phyloP scores from a whole-genome alignment of 352 stramenopile species.

The Halophytophthora batemanensis region DNA sequence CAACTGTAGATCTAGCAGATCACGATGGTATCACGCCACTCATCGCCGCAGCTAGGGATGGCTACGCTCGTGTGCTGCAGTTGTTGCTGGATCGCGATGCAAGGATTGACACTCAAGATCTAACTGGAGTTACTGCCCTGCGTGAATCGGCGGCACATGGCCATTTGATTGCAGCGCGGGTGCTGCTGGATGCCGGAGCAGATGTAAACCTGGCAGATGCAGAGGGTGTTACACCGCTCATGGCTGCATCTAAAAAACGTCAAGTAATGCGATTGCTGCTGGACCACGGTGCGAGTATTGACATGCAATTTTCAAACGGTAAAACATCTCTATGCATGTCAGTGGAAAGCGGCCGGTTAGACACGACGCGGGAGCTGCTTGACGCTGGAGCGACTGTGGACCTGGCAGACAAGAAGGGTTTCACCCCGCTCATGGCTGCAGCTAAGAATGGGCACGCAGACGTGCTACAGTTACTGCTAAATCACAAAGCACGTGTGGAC shows the following conservation, averaged over 20 bases:
- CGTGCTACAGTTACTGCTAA: conserved; percentile 7
- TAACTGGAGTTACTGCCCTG: not conserved
- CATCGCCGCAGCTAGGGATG: not conserved
- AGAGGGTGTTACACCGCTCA: not conserved
- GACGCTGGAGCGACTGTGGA: not conserved
- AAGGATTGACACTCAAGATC: not conserved
- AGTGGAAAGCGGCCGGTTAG: too few species aligned
- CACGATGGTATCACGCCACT: not conserved
- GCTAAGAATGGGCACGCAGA: conserved; percentile 6
- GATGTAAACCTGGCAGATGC: too few species aligned
- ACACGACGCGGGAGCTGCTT: too few species aligned
- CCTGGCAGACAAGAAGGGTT: not conserved
- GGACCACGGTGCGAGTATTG: not conserved
- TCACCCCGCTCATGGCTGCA: conserved; percentile 3
- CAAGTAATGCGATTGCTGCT: not conserved
- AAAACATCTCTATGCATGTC: too few species aligned
- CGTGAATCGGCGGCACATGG: not conserved
- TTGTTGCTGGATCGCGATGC: conserved; percentile 1
- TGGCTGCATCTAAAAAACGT: not conserved
- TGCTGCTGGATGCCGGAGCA: not conserved
- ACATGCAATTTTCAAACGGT: too few species aligned
- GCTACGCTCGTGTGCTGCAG: not conserved
- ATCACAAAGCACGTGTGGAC: conserved; percentile 3
- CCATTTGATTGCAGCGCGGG: not conserved
- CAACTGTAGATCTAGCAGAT: not conserved